A percentile compares a stretch with the other conserved stretches of the same genome.
Evolutionary conservation across 1,139 yeast genomes (phyloP).

Genomic region (Pichia sp.): DNA sequence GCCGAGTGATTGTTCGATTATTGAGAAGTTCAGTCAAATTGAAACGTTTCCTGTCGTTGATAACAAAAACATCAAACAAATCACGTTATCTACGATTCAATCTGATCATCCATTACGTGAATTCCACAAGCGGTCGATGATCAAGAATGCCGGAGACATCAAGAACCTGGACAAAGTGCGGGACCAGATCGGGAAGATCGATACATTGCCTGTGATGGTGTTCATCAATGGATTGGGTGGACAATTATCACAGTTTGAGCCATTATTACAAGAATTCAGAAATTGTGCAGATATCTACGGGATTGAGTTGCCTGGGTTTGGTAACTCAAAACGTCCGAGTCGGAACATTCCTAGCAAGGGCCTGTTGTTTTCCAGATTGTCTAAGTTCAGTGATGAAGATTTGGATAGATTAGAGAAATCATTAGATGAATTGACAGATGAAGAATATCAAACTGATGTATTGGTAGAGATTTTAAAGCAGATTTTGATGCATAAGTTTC

Average conservation of each 20-base stretch:
- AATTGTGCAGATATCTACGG: slow-evolving; percentile 65
- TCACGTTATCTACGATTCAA: slow-evolving; percentile 44
- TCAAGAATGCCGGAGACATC: slow-evolving; percentile 30
- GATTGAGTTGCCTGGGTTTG: slow-evolving; percentile 76
- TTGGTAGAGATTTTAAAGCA: slow-evolving; percentile 40
- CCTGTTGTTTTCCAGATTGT: slow-evolving; percentile 23
- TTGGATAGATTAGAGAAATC: slow-evolving; percentile 25
- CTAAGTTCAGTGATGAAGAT: slow-evolving; percentile 23
- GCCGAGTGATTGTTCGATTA: slow-evolving; percentile 55
- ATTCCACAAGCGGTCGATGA: slow-evolving; percentile 42
- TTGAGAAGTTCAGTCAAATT: slow-evolving; percentile 46
- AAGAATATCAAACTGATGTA: slow-evolving; percentile 47
- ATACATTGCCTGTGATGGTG: slow-evolving; percentile 55
- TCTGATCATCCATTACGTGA: slow-evolving; percentile 54
- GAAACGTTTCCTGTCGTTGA: slow-evolving; percentile 37
- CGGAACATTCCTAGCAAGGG: slow-evolving; percentile 12
- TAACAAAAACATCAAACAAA: slow-evolving; percentile 34
- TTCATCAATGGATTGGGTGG: slow-evolving; percentile 80
- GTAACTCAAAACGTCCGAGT: slow-evolving; percentile 43
- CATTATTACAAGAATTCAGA: slow-evolving; percentile 59
- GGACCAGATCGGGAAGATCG: slow-evolving; percentile 38
- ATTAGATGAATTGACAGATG: slow-evolving; percentile 37
- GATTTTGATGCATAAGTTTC: slow-evolving; percentile 41
- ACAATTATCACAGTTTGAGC: slow-evolving; percentile 70
- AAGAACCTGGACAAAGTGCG: slow-evolving; percentile 20